Percentiles rank a stretch among this genome's conserved stretches.
Conservation (phyloP, 768 basidiomycete species). For the Rhizopogon rudus region DNA sequence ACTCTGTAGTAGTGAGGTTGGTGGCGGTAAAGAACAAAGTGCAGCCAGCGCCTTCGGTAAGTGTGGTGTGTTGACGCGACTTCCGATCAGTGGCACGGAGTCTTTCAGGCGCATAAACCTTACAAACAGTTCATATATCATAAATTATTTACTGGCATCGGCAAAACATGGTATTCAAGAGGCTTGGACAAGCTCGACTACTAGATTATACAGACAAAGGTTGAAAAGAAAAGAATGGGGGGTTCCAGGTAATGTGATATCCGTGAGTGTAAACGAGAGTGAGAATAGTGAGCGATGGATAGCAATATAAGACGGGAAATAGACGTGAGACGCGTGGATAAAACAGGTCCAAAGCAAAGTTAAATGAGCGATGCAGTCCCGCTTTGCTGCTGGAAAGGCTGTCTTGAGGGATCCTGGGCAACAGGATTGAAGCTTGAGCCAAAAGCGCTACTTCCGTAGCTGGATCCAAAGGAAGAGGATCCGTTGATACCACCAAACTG, state of each 20-base stretch:
- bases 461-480: slow-evolving; percentile 8
- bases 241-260: background rate
- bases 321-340: background rate
- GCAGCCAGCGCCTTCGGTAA: background rate
- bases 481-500: slow-evolving; percentile 17
- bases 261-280: slow-evolving; percentile 2
- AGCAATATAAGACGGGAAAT: background rate
- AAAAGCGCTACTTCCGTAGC: slow-evolving; percentile 18
- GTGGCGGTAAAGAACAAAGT: background rate
- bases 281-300: background rate
- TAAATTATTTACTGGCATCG: background rate
- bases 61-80: slow-evolving; percentile 1
- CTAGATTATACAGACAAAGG: slow-evolving; percentile 1
- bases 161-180: background rate
- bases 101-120: background rate
- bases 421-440: slow-evolving; percentile 11
- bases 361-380: slow-evolving; percentile 47
- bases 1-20: background rate
- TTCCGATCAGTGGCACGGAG: background rate
- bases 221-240: background rate
- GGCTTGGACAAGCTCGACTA: slow-evolving; percentile 1
- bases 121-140: background rate
- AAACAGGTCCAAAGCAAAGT: slow-evolving; percentile 13
- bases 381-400: slow-evolving; percentile 36
- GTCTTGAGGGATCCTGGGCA: slow-evolving; percentile 14